These are phyloP conservation scores for Cladosporium colombiae DNA, from an alignment of 2,329 filamentous ascomycete species.

Conservation along the genomic window DNA sequence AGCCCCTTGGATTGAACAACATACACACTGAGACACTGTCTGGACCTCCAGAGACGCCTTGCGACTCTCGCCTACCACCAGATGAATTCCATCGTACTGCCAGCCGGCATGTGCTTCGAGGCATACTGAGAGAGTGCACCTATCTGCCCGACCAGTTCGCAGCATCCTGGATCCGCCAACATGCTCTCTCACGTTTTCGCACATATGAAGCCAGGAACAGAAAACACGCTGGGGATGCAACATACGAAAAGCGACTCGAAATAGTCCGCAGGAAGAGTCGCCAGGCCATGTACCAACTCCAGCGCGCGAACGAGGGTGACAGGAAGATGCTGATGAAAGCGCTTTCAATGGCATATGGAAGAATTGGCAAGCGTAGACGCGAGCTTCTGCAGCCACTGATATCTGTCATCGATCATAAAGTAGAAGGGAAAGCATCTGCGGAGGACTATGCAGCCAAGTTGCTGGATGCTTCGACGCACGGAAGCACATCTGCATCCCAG, in stretches of 20 bases:
- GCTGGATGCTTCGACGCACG: background rate
- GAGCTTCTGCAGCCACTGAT: constrained; percentile 42
- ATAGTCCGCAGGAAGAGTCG: constrained; percentile 38
- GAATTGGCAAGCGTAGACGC: constrained; percentile 54
- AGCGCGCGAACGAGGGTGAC: constrained; percentile 59
- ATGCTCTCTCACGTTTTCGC: constrained; percentile 53
- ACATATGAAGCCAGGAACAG: constrained; percentile 24
- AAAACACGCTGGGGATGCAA: constrained; percentile 25
- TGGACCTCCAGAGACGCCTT: background rate
- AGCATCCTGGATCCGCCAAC: constrained; percentile 50
- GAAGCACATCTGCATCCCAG: background rate
- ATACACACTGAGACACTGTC: constrained; percentile 6
- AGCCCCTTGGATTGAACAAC: background rate
- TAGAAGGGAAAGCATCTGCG: background rate
- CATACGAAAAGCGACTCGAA: constrained; percentile 21
- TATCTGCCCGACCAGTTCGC: constrained; percentile 62
- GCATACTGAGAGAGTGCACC: constrained; percentile 59
- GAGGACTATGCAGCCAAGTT: background rate
- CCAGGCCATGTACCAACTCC: constrained; percentile 48
- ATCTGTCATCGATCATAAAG: background rate
- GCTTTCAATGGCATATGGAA: constrained; percentile 58
- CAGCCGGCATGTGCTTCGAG: constrained; percentile 52
- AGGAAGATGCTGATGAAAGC: constrained; percentile 52
- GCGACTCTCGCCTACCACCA: background rate
- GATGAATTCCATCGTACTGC: constrained; percentile 19